Base-by-base conservation (phyloP, 2,329 filamentous ascomycete species). In the Rhytidhysteron rufulum region DNA sequence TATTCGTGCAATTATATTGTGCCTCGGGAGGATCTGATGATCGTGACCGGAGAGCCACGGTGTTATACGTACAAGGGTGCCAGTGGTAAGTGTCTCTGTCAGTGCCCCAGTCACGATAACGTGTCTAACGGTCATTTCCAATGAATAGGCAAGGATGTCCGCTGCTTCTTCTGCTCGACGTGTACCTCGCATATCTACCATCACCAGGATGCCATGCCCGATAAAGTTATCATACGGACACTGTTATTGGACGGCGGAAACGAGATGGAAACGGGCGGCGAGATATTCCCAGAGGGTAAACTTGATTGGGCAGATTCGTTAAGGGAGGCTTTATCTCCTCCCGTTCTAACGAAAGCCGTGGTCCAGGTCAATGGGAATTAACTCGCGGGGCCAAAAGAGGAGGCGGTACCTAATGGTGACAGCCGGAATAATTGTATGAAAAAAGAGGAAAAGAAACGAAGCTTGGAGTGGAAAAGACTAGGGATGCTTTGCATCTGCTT, bases 121-220 rank as follows among this genome's bases (percentile, higher is more conserved):
- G 15, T 10, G 5, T 22, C 6, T 30, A 3, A 30, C 22, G 35
- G 25, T 44, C 37, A 38, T 21, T 13, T 5, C 19, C 13, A n/a
- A 21, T 22, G 21, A 18, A 10, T n/a, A 50, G 54, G 57, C 17
- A 66, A 63, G 34, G 51, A 54, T 31, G 62, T 67, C 20, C 49
- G 57, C 36, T 68, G 65, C 45, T 66, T 55, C 43, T 66, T 62
- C 41, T 68, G 65, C 42, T 45, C 50, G 15, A 63, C 49, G 4
- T 68, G 65, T 45, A 68, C 65, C 4, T 60, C 53, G 31, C 65
- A 68, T 42, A 58, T 68, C n/a, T 68, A 66, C 34, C 64, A 68
- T 40, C 58, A 64, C 30, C 65, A 66, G 42, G 60, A 63, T 32
- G 59, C 57, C 8, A 65, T 67, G 61, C 62, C 63, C 2, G 64